Evolutionary conservation across 2,329 filamentous ascomycete genomes (phyloP).

Genomic region (Aureobasidium sp.): DNA sequence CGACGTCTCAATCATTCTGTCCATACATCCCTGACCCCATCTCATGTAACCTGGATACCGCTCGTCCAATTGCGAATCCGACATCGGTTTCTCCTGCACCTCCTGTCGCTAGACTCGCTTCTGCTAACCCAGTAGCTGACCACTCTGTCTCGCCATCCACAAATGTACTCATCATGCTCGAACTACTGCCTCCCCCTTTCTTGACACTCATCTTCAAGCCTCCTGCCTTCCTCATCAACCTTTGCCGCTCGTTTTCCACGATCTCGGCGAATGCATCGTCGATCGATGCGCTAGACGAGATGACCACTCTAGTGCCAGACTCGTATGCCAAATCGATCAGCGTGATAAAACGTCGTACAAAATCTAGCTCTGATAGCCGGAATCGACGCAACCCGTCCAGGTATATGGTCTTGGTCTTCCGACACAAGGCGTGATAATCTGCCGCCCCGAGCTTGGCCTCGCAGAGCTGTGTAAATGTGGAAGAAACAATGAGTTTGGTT

Average conservation of each 20-base stretch:
- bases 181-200: constrained; percentile 23
- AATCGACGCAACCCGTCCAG: constrained; percentile 20
- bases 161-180: constrained; percentile 26
- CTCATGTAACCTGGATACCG: constrained; percentile 24
- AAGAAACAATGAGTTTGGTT: constrained; percentile 28
- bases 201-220: constrained; percentile 20
- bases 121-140: constrained; percentile 23
- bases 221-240: constrained; percentile 11
- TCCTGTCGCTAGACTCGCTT: constrained; percentile 23
- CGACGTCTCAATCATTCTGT: not conserved
- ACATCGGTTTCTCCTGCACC: constrained; percentile 27
- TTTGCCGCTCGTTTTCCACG: constrained; percentile 18
- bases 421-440: constrained; percentile 64
- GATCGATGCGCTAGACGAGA: constrained; percentile 20
- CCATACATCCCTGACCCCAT: constrained; percentile 20
- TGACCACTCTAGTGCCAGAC: constrained; percentile 61
- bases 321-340: constrained; percentile 72
- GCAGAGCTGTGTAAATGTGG: constrained; percentile 61
- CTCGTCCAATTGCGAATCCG: constrained; percentile 24
- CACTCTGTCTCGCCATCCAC: constrained; percentile 24
- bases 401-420: constrained; percentile 18
- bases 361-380: constrained; percentile 49
- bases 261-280: constrained; percentile 23
- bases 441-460: constrained; percentile 59
- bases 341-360: constrained; percentile 66